A percentile compares a stretch with the other conserved stretches of the same genome.
Conservation (phyloP, 495 filamentous ascomycete species). For the Neurospora terricola region DNA sequence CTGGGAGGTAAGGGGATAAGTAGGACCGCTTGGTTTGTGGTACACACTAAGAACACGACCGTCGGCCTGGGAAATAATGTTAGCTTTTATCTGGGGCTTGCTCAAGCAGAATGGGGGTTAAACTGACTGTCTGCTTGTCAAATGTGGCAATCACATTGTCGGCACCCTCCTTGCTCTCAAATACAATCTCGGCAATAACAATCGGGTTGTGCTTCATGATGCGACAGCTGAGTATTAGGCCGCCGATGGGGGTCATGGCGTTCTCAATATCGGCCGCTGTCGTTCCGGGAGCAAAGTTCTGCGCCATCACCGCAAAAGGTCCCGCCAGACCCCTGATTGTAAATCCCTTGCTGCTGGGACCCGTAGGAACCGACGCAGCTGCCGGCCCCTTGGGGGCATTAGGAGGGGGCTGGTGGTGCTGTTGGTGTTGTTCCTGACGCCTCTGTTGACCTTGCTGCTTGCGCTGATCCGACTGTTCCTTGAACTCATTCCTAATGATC, state of each 20-base stretch:
- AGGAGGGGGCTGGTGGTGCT: conserved; percentile 1
- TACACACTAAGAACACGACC: conserved; percentile 73
- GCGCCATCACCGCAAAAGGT: conserved; percentile 71
- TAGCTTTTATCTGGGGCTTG: conserved; percentile 1
- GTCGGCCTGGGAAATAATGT: conserved; percentile 52
- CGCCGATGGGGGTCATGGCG: conserved; percentile 64
- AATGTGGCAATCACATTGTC: conserved; percentile 75
- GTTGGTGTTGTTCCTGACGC: conserved; percentile 6
- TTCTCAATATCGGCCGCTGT: conserved; percentile 91
- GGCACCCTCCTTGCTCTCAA: conserved; percentile 65
- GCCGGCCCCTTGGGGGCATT: conserved; percentile 2
- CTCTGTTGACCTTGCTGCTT: conserved; percentile 13
- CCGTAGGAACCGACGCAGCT: neutral
- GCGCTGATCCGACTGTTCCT: conserved; percentile 25
- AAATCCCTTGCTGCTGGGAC: conserved; percentile 39
- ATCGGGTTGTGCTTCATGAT: conserved; percentile 60
- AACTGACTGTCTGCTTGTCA: conserved; percentile 71
- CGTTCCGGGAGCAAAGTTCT: conserved; percentile 88
- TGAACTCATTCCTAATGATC: conserved; percentile 18
- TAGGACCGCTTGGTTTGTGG: conserved; percentile 38
- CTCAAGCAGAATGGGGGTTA: neutral
- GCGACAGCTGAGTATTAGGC: conserved; percentile 60
- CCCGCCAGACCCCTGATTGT: conserved; percentile 72
- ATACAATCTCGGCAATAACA: conserved; percentile 79
- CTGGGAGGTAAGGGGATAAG: neutral